Base-by-base conservation (phyloP, 2,329 filamentous ascomycete genomes). In the Sarocladiaceae sp. region DNA sequence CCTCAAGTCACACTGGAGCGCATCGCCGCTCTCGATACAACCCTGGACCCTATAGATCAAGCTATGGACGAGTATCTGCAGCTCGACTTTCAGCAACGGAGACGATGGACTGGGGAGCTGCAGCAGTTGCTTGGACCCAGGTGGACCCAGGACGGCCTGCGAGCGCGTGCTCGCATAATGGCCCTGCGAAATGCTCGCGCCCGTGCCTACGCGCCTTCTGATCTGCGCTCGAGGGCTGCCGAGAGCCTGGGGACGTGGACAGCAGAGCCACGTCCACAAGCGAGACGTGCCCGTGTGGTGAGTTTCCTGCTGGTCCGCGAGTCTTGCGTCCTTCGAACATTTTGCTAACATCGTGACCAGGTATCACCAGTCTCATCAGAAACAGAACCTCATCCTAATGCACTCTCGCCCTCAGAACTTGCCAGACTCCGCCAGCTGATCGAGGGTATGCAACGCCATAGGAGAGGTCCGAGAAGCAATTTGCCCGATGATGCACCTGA, bases 31-130 rank as follows among this genome's bases (percentile, higher is more conserved):
- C n/a, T n/a, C n/a, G n/a, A n/a, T n/a, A n/a, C n/a, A n/a, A n/a
- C n/a, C n/a, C n/a, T n/a, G n/a, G 37, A 41, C 29, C 13, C 23
- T 4, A n/a, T 29, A 15, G 37, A 41, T 24, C 16, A n/a, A 6
- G 37, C 37, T 18, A 41, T 41, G 37, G 37, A 41, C 23, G 37
- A 41, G 23, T 41, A 27, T 29, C 15, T 41, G 13, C 26, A 24
- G 29, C 24, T 41, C 23, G 24, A 41, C 13, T 27, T 21, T 9
- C 37, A 18, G 4, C 26, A 4, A 6, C 37, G 37, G 3, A 24
- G 19, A 9, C 13, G 13, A 18, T 41, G 19, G 23, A 24, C 23
- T 13, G 37, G 29, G 6, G 4, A 24, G 10, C 37, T 41, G 13
- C 37, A 41, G 3, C 23, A 41, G 4, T 15, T 41, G 23, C 24